phyloP scores from a whole-genome alignment of 768 basidiomycete genomes.

The Multifurca ochricompacta region DNA sequence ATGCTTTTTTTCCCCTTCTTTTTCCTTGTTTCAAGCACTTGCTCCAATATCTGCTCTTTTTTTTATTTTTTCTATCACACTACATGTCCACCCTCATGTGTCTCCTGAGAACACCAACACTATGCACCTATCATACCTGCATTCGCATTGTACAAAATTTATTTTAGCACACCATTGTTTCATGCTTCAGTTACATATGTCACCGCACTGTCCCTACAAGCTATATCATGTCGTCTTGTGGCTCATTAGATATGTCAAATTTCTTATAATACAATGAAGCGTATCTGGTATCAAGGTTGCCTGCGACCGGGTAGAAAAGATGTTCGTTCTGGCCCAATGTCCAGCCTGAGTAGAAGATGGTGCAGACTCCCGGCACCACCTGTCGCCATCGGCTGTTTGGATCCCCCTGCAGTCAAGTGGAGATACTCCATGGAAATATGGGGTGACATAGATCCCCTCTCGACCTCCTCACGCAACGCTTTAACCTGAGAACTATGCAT shows the following conservation, averaged over 20 bases:
- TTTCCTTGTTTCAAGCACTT: constrained; percentile 5
- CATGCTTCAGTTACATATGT: constrained; percentile 19
- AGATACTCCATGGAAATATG: constrained; percentile 18
- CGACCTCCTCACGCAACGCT: constrained; percentile 46
- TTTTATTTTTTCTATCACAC: constrained; percentile 14
- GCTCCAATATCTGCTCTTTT: constrained; percentile 18
- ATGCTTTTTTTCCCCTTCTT: not conserved
- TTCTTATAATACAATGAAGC: not conserved
- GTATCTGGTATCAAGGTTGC: not conserved
- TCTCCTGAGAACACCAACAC: constrained; percentile 16
- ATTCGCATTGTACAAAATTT: constrained; percentile 20
- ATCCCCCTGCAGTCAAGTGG: constrained; percentile 10
- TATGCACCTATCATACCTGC: constrained; percentile 11
- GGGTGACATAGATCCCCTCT: constrained; percentile 33
- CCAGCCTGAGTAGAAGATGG: constrained; percentile 20
- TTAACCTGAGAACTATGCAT: constrained; percentile 37
- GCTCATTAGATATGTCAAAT: constrained; percentile 16
- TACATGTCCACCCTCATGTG: constrained; percentile 6
- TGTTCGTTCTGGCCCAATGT: constrained; percentile 10
- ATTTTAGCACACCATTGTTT: constrained; percentile 9
- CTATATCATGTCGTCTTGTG: constrained; percentile 12
- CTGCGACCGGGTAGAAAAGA: not conserved
- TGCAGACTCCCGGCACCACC: constrained; percentile 18
- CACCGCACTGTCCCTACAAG: not conserved
- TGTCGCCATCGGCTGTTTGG: constrained; percentile 7